phyloP scores from a whole-genome alignment of 106 monocot species.

The Acorus gramineus region DNA sequence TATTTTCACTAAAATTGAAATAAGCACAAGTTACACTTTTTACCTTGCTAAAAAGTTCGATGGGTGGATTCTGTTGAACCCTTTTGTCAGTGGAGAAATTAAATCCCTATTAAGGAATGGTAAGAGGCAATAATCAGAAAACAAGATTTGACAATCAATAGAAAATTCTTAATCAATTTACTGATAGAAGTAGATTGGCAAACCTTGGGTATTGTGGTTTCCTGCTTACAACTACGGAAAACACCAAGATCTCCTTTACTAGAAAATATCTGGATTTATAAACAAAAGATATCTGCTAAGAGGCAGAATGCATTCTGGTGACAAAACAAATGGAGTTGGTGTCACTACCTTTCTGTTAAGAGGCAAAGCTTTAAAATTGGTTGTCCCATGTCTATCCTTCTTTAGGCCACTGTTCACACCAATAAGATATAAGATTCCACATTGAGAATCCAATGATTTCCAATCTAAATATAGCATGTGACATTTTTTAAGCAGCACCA shows the following conservation, averaged over 20 bases:
- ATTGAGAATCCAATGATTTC: too few relatives aligned
- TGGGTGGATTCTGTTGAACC: conserved; percentile 23
- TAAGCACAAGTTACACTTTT: neutral
- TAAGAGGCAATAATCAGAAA: conserved; percentile 3
- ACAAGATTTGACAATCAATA: neutral
- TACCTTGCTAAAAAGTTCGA: conserved; percentile 50
- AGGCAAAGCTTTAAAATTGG: conserved; percentile 26
- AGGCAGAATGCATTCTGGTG: neutral
- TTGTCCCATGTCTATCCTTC: conserved; percentile 8
- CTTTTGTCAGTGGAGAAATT: conserved; percentile 26
- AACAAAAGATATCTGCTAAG: neutral
- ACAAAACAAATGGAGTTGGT: neutral
- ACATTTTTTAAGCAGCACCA: too few relatives aligned
- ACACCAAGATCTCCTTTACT: conserved; percentile 33
- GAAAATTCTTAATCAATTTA: neutral
- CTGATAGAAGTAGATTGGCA: neutral
- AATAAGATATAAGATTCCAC: neutral
- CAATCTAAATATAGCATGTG: too few relatives aligned
- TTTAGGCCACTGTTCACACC: conserved; percentile 9
- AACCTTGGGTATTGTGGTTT: conserved; percentile 33
- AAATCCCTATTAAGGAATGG: conserved; percentile 25
- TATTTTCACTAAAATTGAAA: neutral
- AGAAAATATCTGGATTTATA: conserved; percentile 30
- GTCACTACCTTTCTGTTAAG: conserved; percentile 30
- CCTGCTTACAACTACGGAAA: conserved; percentile 23